phyloP scores from a whole-genome alignment of 108 stramenopile genomes.

The Cyclotella kingstonii region DNA sequence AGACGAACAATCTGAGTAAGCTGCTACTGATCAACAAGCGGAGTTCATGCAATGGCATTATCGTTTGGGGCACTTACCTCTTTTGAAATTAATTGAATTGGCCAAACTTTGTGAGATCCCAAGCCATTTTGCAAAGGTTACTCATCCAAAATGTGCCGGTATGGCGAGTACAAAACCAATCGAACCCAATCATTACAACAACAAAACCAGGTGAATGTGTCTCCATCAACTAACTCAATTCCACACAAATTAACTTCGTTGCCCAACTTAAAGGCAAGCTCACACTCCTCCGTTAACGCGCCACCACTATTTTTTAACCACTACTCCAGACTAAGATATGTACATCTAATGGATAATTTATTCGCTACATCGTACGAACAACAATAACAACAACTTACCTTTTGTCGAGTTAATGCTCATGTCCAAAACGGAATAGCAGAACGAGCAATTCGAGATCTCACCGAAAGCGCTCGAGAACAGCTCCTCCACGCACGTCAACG shows the following conservation, averaged over 20 bases:
- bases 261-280: conserved; percentile 28
- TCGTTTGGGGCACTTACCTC: background rate
- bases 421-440: no score
- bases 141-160: conserved; percentile 17
- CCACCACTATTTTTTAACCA: conserved; percentile 32
- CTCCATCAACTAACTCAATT: conserved; percentile 29
- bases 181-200: background rate
- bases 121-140: conserved; percentile 7
- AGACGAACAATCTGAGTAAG: background rate
- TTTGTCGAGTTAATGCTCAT: background rate
- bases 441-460: no score
- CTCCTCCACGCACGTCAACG: no score
- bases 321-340: conserved; percentile 9
- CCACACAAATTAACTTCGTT: conserved; percentile 26
- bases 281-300: conserved; percentile 9
- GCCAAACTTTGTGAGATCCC: conserved; percentile 7
- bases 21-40: background rate
- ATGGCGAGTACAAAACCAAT: conserved; percentile 26
- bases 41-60: conserved; percentile 11
- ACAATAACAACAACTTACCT: background rate
- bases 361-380: background rate
- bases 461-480: no score
- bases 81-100: background rate
- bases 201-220: conserved; percentile 27
- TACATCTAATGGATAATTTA: background rate